These are phyloP conservation scores for Antitrichia curtipendula DNA, from an alignment of 225 moss, liverwort and hornwort genomes.

Conservation along the genomic window DNA sequence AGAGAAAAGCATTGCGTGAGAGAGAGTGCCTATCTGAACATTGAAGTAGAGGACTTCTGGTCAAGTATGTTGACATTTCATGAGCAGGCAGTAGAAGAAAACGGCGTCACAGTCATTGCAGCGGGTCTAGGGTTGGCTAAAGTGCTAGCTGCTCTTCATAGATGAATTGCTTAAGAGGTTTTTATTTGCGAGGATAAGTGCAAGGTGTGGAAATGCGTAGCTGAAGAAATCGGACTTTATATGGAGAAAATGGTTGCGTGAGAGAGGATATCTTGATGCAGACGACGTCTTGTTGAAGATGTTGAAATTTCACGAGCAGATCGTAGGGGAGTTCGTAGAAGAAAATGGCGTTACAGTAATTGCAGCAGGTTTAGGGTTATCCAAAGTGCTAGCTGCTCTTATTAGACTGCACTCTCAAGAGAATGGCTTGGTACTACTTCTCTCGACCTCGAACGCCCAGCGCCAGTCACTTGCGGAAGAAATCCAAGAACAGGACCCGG, in stretches of 20 bases:
- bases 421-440: conserved; percentile 63
- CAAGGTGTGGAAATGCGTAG: neutral
- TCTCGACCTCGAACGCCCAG: conserved; percentile 70
- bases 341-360: conserved; percentile 76
- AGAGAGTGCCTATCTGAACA: neutral
- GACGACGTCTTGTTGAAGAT: conserved; percentile 16
- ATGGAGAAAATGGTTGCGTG: neutral
- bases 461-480: conserved; percentile 78
- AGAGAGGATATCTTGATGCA: neutral
- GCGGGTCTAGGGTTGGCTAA: conserved; percentile 64
- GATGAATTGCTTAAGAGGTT: neutral
- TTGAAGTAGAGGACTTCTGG: neutral
- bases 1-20: neutral
- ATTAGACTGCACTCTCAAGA: conserved; percentile 41
- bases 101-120: conserved; percentile 61
- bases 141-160: conserved; percentile 44
- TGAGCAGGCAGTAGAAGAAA: conserved; percentile 57
- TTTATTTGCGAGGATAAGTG: neutral
- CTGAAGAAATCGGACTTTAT: neutral
- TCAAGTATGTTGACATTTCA: conserved; percentile 55
- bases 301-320: conserved; percentile 86
- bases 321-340: conserved; percentile 71
- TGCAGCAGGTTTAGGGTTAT: conserved; percentile 78
- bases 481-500: conserved; percentile 57
- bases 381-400: conserved; percentile 67